Conservation (phyloP, 192 early-diverging fungal genomes). For the Coemansia sp. region DNA sequence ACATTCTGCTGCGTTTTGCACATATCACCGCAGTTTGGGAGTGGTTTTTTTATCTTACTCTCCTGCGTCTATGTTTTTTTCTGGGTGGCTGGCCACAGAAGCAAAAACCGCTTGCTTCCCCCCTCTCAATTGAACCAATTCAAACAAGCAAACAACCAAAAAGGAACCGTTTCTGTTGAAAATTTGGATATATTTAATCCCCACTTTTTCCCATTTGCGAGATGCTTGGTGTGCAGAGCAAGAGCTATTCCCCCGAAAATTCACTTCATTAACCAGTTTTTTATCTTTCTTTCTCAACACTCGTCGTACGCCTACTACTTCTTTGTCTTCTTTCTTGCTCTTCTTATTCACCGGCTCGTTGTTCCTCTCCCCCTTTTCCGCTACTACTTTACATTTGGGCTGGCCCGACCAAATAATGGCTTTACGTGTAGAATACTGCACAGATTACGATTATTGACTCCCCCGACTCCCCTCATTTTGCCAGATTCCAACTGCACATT, state of each 20-base stretch:
- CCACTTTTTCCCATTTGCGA: slow-evolving; percentile 4
- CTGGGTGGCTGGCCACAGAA: slow-evolving; percentile 7
- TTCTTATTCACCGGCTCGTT: background rate
- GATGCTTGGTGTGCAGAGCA: background rate
- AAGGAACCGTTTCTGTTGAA: background rate
- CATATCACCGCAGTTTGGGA: too few relatives aligned
- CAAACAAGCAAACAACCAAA: background rate
- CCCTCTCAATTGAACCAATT: background rate
- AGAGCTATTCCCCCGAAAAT: too few relatives aligned
- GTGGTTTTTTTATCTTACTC: too few relatives aligned
- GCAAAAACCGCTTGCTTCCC: background rate
- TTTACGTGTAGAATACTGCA: slow-evolving; percentile 13
- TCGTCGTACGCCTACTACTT: background rate
- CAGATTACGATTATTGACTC: slow-evolving; percentile 10
- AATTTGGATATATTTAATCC: background rate
- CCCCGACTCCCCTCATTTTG: background rate
- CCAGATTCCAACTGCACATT: slow-evolving; percentile 2
- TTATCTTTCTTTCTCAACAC: background rate
- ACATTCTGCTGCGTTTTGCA: too few relatives aligned
- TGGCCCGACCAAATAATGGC: slow-evolving; percentile 11
- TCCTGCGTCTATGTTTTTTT: background rate
- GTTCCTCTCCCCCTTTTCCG: background rate
- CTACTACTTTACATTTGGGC: slow-evolving; percentile 6
- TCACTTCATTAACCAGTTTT: background rate
- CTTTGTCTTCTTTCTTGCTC: background rate